phyloP scores from a whole-genome alignment of 164 flowering plant genomes.

The Berberis thunbergii region DNA sequence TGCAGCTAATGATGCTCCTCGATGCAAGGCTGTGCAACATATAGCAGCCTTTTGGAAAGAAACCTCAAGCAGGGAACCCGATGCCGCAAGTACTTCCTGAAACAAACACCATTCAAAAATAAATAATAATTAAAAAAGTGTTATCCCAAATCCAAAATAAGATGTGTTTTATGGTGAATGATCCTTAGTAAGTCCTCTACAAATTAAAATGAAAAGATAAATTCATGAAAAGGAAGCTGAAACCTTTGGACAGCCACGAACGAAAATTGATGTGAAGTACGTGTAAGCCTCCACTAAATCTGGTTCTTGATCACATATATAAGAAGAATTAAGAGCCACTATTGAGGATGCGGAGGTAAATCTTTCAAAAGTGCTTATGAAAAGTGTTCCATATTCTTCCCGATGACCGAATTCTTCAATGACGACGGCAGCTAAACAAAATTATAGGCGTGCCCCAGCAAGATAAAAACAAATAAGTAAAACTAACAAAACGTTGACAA shows the following conservation, averaged over 20 bases:
- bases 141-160: background rate
- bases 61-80: slow-evolving; percentile 69
- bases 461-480: slow-evolving; percentile 7
- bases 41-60: slow-evolving; percentile 96
- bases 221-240: slow-evolving; percentile 3
- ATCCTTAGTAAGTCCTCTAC: background rate
- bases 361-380: slow-evolving; percentile 69
- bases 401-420: slow-evolving; percentile 87
- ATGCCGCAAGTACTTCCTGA: slow-evolving; percentile 73
- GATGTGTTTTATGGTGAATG: background rate
- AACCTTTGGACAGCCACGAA: slow-evolving; percentile 73
- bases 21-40: slow-evolving; percentile 97
- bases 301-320: slow-evolving; percentile 97
- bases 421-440: slow-evolving; percentile 58
- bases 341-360: slow-evolving; percentile 77
- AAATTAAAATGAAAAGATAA: background rate
- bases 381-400: slow-evolving; percentile 79
- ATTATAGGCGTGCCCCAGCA: slow-evolving; percentile 1
- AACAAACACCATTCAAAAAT: background rate
- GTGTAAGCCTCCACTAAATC: slow-evolving; percentile 90
- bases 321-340: slow-evolving; percentile 79
- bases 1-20: slow-evolving; percentile 96
- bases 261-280: slow-evolving; percentile 64
- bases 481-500: background rate
- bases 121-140: background rate